These are phyloP conservation scores for Stagonosporopsis tanaceti DNA, from an alignment of 2,329 filamentous ascomycete species.

Conservation along the genomic window DNA sequence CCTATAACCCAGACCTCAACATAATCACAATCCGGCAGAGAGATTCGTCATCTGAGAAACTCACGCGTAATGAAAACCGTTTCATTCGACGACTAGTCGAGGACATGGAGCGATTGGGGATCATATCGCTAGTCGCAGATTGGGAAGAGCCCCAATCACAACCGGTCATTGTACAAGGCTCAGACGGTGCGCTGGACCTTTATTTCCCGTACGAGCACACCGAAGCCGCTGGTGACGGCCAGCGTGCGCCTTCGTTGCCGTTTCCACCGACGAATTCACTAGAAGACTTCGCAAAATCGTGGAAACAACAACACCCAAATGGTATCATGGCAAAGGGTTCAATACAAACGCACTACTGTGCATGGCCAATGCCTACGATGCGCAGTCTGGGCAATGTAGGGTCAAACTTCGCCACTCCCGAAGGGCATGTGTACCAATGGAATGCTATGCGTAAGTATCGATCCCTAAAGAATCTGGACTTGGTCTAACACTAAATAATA, in stretches of 20 bases:
- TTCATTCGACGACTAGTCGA: constrained; percentile 35
- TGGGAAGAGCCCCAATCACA: constrained; percentile 35
- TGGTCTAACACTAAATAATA: constrained; percentile 3
- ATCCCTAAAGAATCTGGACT: background rate
- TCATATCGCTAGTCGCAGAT: constrained; percentile 27
- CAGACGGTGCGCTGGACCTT: constrained; percentile 34
- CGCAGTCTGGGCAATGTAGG: constrained; percentile 31
- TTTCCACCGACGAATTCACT: constrained; percentile 29
- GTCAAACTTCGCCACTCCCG: constrained; percentile 36
- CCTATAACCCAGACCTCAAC: constrained; percentile 25
- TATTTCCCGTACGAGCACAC: constrained; percentile 39
- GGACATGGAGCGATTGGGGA: constrained; percentile 39
- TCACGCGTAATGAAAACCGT: constrained; percentile 31
- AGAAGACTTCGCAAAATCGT: constrained; percentile 27
- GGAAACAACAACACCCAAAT: constrained; percentile 28
- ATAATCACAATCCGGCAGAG: constrained; percentile 20
- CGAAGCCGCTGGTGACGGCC: constrained; percentile 13
- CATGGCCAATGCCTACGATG: constrained; percentile 42
- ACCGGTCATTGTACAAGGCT: constrained; percentile 32
- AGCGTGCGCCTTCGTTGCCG: constrained; percentile 23
- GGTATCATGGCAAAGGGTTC: constrained; percentile 40
- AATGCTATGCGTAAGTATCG: constrained; percentile 38
- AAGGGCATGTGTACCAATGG: constrained; percentile 43
- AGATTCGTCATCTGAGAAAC: constrained; percentile 7
- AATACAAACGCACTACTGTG: constrained; percentile 41